Base-by-base conservation (phyloP, 2,329 filamentous ascomycete species). In the Fusarium keratoplasticum region DNA sequence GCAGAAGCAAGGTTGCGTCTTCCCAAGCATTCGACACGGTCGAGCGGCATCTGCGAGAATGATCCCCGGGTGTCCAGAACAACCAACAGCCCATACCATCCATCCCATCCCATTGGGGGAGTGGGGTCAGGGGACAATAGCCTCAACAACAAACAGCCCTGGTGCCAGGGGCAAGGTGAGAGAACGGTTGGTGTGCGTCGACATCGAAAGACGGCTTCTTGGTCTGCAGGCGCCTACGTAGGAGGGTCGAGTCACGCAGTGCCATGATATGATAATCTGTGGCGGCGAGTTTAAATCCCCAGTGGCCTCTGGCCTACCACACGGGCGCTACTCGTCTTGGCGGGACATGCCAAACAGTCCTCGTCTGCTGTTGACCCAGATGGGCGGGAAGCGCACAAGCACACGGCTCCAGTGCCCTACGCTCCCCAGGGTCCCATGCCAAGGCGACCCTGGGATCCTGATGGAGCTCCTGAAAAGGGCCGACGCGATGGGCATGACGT, bases 321-420 rank as follows among this genome's bases (percentile, higher is more conserved):
- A 67, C 72, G 62, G 72, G 69, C 71, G 36, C 72, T 75, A 75
- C 47, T 66, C 62, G 67, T 64, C 72, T 75, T 75, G 66, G 72
- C 72, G 62, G 50, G 60, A 67, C 65, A 73, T 64, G 35, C 52
- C 52, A 66, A 61, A 61, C 44, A 58, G 66, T 58, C 61, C 69
- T 62, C 38, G 40, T 50, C 61, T 33, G 42, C 52, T 42, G 36
- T 22, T 52, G 66, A 72, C 58, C 71, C 69, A 74, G 64, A 66
- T 70, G 62, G 60, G 66, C 67, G 70, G 69, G 64, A 76, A 55
- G 55, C 69, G 61, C 61, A 68, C 55, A 71, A 74, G 59, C 65
- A 67, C 64, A 73, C 62, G 54, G 47, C 61, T 52, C 52, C 33
- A 59, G 61, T 35, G 54, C 36, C 40, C 42, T 44, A 40, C n/a